These are phyloP conservation scores for Salvia sclarea DNA, from an alignment of 305 asterid genomes.

Conservation along the genomic window DNA sequence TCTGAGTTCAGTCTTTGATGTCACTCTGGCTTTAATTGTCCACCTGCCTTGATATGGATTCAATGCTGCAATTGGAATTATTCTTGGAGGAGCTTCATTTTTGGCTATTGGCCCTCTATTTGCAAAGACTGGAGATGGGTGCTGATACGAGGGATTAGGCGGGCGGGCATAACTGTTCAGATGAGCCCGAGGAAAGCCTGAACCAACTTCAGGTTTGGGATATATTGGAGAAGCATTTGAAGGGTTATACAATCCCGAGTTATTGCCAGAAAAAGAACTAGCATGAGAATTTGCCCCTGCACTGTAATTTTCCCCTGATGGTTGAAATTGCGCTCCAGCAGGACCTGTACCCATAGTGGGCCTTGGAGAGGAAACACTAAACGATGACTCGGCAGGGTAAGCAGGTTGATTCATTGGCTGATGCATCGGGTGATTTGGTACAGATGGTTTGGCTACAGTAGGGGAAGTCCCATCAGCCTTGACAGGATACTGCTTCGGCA, in stretches of 20 bases:
- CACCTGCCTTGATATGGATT: constrained; percentile 90
- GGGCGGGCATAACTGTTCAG: constrained; percentile 55
- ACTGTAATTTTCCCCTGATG: constrained; percentile 38
- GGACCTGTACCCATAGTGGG: constrained; percentile 47
- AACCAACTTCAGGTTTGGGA: constrained; percentile 49
- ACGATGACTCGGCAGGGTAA: constrained; percentile 29
- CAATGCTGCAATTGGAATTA: constrained; percentile 79
- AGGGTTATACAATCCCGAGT: constrained; percentile 44
- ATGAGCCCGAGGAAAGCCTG: constrained; percentile 52
- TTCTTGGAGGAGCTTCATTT: constrained; percentile 81
- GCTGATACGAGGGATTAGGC: constrained; percentile 59
- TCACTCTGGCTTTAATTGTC: constrained; percentile 96
- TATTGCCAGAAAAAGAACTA: constrained; percentile 40
- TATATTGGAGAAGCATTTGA: constrained; percentile 38
- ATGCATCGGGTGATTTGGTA: constrained; percentile 44
- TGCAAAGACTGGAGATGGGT: constrained; percentile 59
- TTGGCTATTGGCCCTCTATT: constrained; percentile 89
- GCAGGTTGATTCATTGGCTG: constrained; percentile 49
- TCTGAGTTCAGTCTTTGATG: constrained; percentile 76
- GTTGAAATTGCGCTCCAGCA: constrained; percentile 43
- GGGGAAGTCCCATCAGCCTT: constrained; percentile 45
- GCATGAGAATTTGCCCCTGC: constrained; percentile 44
- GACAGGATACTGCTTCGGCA: constrained; percentile 47
- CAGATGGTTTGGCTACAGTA: constrained; percentile 42
- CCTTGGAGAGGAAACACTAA: constrained; percentile 38